A percentile compares a stretch with the other conserved stretches of the same genome.
Evolutionary conservation across 495 filamentous ascomycete genomes (phyloP).

Genomic region (Parmelia sp.): DNA sequence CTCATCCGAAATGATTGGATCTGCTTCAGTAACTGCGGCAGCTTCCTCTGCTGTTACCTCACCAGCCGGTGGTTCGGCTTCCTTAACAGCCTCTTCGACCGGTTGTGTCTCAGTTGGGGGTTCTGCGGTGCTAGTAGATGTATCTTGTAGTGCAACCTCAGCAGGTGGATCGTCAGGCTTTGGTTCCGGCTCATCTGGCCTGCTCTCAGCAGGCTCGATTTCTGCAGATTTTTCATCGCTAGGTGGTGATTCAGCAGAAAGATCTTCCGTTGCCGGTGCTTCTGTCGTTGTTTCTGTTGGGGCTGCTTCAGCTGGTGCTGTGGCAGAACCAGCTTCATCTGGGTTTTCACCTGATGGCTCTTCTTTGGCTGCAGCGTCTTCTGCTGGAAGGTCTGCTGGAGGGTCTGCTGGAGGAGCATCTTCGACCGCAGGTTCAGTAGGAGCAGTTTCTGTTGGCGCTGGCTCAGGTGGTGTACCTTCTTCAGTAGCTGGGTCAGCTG

Average conservation of each 20-base stretch:
- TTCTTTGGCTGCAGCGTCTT: neutral
- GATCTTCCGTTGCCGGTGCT: neutral
- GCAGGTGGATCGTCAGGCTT: neutral
- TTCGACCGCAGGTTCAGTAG: constrained; percentile 1
- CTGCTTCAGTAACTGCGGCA: constrained; percentile 5
- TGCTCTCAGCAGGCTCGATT: neutral
- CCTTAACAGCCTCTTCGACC: constrained; percentile 32
- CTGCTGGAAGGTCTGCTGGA: neutral
- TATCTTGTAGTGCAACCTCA: constrained; percentile 7
- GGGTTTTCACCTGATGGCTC: neutral
- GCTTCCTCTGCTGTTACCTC: constrained; percentile 20
- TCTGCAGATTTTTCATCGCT: neutral
- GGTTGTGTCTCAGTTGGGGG: constrained; percentile 8
- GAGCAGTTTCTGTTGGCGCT: constrained; percentile 7
- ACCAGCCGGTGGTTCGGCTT: constrained; percentile 33
- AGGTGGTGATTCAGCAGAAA: neutral
- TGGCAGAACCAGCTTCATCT: neutral
- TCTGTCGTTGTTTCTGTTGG: neutral
- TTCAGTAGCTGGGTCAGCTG: neutral
- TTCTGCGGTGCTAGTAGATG: constrained; percentile 2
- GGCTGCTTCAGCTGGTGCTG: constrained; percentile 9
- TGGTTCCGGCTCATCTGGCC: neutral
- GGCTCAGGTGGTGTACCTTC: neutral
- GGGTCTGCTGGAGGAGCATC: constrained; percentile 7
- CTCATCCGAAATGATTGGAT: neutral